Percentiles rank a stretch among this genome's conserved stretches.
Conservation (phyloP, 2,329 filamentous ascomycete species). For the Neofusicoccum parvum region DNA sequence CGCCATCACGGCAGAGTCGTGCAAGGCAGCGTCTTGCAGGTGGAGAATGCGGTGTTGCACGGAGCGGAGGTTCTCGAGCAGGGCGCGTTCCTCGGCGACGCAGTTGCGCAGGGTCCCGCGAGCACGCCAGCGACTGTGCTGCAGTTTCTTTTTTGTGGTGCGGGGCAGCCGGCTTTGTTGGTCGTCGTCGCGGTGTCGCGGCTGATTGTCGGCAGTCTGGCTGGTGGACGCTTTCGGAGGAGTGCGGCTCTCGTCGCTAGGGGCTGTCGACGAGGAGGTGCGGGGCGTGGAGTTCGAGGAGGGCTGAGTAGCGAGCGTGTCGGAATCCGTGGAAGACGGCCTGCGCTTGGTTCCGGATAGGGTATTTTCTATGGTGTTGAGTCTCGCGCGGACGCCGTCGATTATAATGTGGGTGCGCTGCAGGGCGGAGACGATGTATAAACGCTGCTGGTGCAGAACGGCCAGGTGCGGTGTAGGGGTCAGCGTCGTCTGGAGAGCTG, state of each 20-base stretch:
- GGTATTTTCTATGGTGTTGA: constrained; percentile 1
- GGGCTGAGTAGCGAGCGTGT: too few relatives aligned
- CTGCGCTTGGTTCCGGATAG: not conserved
- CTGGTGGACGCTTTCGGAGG: not conserved
- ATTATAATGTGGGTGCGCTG: constrained; percentile 12
- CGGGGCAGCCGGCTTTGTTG: not conserved
- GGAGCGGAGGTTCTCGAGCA: constrained; percentile 4
- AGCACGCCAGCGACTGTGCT: constrained; percentile 21
- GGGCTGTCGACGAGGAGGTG: not conserved
- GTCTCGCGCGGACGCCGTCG: constrained; percentile 9
- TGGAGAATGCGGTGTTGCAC: constrained; percentile 6
- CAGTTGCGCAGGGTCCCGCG: constrained; percentile 13
- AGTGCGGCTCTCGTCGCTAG: not conserved
- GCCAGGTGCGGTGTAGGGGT: constrained; percentile 15
- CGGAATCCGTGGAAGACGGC: not conserved
- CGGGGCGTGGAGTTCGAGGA: not conserved
- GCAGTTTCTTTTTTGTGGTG: constrained; percentile 15
- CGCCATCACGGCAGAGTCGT: not conserved
- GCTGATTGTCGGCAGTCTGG: not conserved
- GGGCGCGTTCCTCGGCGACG: not conserved
- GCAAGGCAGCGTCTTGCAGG: constrained; percentile 3
- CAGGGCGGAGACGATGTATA: constrained; percentile 18
- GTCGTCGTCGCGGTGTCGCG: not conserved
- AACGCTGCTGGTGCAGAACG: constrained; percentile 18
- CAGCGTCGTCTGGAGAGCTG: constrained; percentile 11